These are phyloP conservation scores for Zostera marina DNA, from an alignment of 116 monocot species.

Conservation along the genomic window DNA sequence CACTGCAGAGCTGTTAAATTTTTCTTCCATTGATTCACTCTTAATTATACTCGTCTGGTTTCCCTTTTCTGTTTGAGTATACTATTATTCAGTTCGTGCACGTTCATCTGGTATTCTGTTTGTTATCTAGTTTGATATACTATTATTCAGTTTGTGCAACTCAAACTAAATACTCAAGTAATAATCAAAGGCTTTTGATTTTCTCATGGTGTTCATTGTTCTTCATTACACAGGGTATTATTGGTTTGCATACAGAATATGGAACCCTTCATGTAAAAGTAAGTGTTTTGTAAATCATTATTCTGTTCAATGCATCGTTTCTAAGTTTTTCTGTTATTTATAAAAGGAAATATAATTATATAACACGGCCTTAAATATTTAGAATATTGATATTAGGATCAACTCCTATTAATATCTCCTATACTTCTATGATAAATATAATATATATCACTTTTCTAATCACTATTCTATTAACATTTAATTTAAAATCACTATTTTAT, in stretches of 20 bases:
- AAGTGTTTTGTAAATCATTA: constrained; percentile 8
- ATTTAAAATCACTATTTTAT: too few relatives aligned
- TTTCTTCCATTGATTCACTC: not conserved
- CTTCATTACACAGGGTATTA: constrained; percentile 44
- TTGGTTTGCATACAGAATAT: constrained; percentile 68
- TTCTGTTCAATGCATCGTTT: not conserved
- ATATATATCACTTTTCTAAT: too few relatives aligned
- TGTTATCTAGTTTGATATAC: not conserved
- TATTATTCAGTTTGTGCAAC: not conserved
- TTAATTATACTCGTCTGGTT: not conserved
- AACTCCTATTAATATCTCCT: not conserved
- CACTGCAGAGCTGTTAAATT: not conserved
- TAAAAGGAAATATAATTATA: too few relatives aligned
- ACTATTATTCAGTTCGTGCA: not conserved
- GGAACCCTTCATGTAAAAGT: constrained; percentile 85
- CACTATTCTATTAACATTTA: too few relatives aligned
- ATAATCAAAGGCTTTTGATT: not conserved
- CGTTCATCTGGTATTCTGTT: not conserved
- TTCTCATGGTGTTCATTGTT: not conserved
- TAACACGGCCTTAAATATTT: too few relatives aligned
- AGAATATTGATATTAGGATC: not conserved
- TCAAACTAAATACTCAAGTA: not conserved
- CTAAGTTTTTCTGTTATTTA: too few relatives aligned
- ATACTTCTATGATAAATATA: not conserved
- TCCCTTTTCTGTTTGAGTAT: too few relatives aligned